phyloP scores from a whole-genome alignment of 345 rosid genomes.

The Euphorbia tirucalli region DNA sequence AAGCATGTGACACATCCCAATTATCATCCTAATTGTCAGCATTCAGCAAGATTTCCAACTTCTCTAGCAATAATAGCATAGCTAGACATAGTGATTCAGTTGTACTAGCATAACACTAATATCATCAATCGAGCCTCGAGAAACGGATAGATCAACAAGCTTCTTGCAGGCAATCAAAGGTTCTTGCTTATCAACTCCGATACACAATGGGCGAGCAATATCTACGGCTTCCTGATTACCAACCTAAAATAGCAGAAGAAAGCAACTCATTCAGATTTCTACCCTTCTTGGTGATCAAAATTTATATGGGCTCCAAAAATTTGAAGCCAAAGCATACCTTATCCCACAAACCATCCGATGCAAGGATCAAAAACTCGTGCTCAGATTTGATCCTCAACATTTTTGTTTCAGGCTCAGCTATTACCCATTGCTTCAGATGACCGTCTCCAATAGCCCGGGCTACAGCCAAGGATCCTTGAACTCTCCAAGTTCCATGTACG shows the following conservation, averaged over 20 bases:
- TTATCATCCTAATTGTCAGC: too few relatives aligned
- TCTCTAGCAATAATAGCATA: too few relatives aligned
- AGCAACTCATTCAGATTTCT: background rate
- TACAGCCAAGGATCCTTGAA: conserved; percentile 84
- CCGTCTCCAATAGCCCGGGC: conserved; percentile 83
- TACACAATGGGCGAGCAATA: conserved; percentile 51
- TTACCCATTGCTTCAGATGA: conserved; percentile 77
- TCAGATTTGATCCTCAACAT: conserved; percentile 46
- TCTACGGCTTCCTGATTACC: conserved; percentile 90
- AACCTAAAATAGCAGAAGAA: conserved; percentile 43
- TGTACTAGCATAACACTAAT: conserved; percentile 70
- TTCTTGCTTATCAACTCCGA: conserved; percentile 36
- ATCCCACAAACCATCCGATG: conserved; percentile 98
- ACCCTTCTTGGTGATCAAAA: background rate
- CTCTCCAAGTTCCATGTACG: conserved; percentile 74
- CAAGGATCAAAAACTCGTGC: conserved; percentile 75
- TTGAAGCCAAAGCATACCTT: conserved; percentile 46
- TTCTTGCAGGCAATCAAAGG: conserved; percentile 67
- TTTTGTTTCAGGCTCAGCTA: conserved; percentile 81
- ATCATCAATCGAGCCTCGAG: conserved; percentile 72
- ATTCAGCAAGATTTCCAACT: too few relatives aligned
- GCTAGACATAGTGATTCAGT: conserved; percentile 36
- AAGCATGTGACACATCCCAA: background rate
- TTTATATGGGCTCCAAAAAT: background rate
- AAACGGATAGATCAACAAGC: conserved; percentile 65